Percentiles rank a stretch among this genome's conserved stretches.
phyloP scores from a whole-genome alignment of 2,329 filamentous ascomycete genomes.

The Phyllosticta citriasiana region DNA sequence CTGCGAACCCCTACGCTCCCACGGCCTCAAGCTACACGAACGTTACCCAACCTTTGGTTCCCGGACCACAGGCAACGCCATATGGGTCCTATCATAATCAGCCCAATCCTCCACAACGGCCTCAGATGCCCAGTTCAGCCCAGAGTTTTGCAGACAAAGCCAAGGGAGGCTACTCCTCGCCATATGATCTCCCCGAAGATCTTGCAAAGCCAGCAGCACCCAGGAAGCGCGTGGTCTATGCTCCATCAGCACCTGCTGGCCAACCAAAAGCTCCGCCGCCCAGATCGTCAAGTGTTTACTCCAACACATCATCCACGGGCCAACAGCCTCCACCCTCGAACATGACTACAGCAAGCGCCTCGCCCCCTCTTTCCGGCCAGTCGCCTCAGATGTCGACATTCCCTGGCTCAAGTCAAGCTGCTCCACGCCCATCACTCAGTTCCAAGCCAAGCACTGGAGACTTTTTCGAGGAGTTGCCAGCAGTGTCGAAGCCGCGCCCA shows the following conservation, averaged over 20 bases:
- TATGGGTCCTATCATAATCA: constrained; percentile 15
- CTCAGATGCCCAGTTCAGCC: constrained; percentile 39
- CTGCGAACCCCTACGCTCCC: constrained; percentile 40
- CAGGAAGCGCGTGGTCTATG: constrained; percentile 31
- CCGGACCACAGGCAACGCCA: constrained; percentile 17
- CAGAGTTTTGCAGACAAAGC: constrained; percentile 86
- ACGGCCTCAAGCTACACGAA: constrained; percentile 41
- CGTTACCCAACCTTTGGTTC: constrained; percentile 27
- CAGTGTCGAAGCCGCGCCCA: constrained; percentile 32
- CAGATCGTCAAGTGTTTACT: constrained; percentile 52
- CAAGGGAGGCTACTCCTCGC: constrained; percentile 86
- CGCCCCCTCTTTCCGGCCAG: constrained; percentile 32
- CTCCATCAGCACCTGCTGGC: constrained; percentile 16
- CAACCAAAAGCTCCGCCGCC: constrained; percentile 42
- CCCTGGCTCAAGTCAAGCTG: constrained; percentile 6
- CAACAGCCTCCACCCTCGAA: constrained; percentile 20
- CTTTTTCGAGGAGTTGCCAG: constrained; percentile 41
- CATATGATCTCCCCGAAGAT: constrained; percentile 90
- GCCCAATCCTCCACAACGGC: constrained; percentile 28
- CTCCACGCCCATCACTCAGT: constrained; percentile 15
- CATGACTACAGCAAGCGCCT: constrained; percentile 25
- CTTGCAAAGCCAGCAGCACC: constrained; percentile 59
- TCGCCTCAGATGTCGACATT: constrained; percentile 21
- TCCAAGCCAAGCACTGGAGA: constrained; percentile 25
- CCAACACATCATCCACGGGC: constrained; percentile 14